phyloP scores from a whole-genome alignment of 805 yeast species.

The Blastobotrys terrestris region DNA sequence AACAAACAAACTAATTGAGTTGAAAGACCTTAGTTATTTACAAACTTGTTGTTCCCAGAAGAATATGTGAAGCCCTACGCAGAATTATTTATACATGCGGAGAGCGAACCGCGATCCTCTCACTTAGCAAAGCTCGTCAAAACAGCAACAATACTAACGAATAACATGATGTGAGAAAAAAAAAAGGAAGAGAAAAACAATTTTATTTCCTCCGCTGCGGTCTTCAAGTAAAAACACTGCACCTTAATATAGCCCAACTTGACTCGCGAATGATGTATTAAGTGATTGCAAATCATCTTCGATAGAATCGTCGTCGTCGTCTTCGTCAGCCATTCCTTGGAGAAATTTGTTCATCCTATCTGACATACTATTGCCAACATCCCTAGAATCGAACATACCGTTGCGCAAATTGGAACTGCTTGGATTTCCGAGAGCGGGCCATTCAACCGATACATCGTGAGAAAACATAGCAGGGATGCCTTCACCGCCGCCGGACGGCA shows the following conservation, averaged over 20 bases:
- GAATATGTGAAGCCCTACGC: too few species aligned
- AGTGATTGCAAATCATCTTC: constrained; percentile 24
- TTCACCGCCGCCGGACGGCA: constrained; percentile 21
- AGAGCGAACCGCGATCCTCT: too few species aligned
- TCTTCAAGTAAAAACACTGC: too few species aligned
- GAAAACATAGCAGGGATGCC: constrained; percentile 16
- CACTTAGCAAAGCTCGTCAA: too few species aligned
- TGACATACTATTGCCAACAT: constrained; percentile 18
- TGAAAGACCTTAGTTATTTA: too few species aligned
- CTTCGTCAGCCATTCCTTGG: constrained; percentile 11
- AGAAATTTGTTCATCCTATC: constrained; percentile 20
- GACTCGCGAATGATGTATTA: constrained; percentile 19
- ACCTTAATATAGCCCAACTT: constrained; percentile 19
- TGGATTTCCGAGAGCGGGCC: constrained; percentile 3
- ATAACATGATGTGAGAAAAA: background rate
- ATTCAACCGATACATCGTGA: constrained; percentile 9
- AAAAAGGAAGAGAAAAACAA: background rate
- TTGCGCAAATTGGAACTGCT: background rate
- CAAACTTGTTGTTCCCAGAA: too few species aligned
- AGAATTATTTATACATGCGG: too few species aligned
- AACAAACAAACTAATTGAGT: too few species aligned
- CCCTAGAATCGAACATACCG: background rate
- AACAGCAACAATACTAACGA: too few species aligned
- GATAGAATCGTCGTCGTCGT: constrained; percentile 25
- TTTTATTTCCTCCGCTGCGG: background rate